A percentile compares a stretch with the other conserved stretches of the same genome.
Evolutionary conservation across 495 filamentous ascomycete species (phyloP).

Genomic region (Astrocystis sublimbata): DNA sequence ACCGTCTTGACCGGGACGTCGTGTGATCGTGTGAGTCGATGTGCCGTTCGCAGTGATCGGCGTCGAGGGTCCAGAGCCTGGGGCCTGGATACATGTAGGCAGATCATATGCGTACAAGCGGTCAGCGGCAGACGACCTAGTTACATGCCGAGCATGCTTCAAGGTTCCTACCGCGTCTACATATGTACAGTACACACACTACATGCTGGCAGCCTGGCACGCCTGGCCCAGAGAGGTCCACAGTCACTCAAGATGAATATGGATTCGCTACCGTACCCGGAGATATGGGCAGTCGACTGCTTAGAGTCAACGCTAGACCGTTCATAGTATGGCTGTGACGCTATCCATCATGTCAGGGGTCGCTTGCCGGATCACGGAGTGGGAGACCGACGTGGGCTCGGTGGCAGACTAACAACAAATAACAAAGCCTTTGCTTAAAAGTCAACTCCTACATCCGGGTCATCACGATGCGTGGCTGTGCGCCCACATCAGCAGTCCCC

Average conservation of each 20-base stretch:
- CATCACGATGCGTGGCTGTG: background rate
- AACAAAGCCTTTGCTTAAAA: background rate
- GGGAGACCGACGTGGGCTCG: background rate
- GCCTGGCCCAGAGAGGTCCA: constrained; percentile 11
- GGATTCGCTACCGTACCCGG: background rate
- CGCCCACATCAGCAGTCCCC: background rate
- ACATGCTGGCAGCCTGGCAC: too few relatives aligned
- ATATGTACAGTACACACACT: background rate
- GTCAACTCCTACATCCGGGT: background rate
- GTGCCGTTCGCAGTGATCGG: background rate
- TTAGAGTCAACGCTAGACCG: constrained; percentile 14
- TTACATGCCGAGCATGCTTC: too few relatives aligned
- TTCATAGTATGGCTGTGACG: constrained; percentile 5
- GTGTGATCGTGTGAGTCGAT: background rate
- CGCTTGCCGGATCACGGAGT: background rate
- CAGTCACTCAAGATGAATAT: background rate
- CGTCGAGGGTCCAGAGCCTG: background rate
- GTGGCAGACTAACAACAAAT: too few relatives aligned
- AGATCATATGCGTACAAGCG: background rate
- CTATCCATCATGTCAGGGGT: background rate
- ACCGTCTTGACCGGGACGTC: background rate
- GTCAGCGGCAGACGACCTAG: constrained; percentile 10
- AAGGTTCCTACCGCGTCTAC: too few relatives aligned
- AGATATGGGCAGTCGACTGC: constrained; percentile 6
- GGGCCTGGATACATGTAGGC: too few relatives aligned